phyloP scores from a whole-genome alignment of 495 filamentous ascomycete species.

The Lasiosphaeria miniovina region DNA sequence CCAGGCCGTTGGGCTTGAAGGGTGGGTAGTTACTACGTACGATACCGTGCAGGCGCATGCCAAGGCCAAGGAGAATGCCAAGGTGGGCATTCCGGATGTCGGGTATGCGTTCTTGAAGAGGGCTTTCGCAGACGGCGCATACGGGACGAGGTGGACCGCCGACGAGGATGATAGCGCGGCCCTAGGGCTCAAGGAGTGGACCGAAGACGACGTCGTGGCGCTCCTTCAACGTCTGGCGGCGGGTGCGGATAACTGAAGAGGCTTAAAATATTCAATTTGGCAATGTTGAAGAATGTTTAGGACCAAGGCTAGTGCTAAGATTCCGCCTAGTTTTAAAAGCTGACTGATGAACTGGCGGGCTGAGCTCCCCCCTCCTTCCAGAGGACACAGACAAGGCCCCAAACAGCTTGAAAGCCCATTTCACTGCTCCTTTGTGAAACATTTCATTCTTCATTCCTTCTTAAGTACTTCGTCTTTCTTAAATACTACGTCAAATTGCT shows the following conservation, averaged over 20 bases:
- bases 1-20: constrained; percentile 32
- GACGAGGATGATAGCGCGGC: constrained; percentile 13
- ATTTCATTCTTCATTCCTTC: too few species aligned
- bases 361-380: too few species aligned
- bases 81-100: constrained; percentile 1
- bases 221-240: background rate
- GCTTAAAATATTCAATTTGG: too few species aligned
- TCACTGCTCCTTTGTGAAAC: too few species aligned
- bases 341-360: too few species aligned
- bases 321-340: too few species aligned
- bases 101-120: constrained; percentile 10
- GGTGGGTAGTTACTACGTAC: constrained; percentile 19
- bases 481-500: too few species aligned
- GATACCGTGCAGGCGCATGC: constrained; percentile 2
- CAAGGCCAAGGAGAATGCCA: constrained; percentile 1
- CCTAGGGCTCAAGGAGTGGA: constrained; percentile 10
- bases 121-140: constrained; percentile 1
- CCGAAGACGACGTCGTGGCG: constrained; percentile 7
- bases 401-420: too few species aligned
- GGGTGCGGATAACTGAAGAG: background rate
- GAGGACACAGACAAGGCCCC: too few species aligned
- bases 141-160: constrained; percentile 8
- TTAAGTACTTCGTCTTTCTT: too few species aligned
- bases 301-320: too few species aligned
- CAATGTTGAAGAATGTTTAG: too few species aligned